These are phyloP conservation scores for Heterobasidion parviporum DNA, from an alignment of 1,284 basidiomycete genomes.

Conservation along the genomic window DNA sequence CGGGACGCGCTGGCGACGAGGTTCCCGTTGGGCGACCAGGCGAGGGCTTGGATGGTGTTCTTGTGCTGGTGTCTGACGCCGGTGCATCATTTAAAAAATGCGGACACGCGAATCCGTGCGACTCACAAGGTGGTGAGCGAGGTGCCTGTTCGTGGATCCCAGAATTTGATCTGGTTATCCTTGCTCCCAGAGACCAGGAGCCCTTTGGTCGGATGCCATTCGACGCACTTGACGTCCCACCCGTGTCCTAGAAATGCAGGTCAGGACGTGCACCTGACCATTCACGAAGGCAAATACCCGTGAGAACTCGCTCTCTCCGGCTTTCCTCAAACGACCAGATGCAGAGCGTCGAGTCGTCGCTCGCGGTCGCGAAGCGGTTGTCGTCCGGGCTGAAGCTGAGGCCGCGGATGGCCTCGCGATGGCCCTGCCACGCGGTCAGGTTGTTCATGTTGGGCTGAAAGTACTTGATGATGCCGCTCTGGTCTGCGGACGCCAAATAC, in stretches of 20 bases:
- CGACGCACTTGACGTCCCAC: constrained; percentile 97
- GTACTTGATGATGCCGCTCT: constrained; percentile 94
- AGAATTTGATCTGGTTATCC: constrained; percentile 98
- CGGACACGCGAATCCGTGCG: neutral
- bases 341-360: constrained; percentile 90
- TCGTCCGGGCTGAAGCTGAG: constrained; percentile 92
- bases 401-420: constrained; percentile 85
- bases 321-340: constrained; percentile 95
- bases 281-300: neutral
- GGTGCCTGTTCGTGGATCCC: constrained; percentile 91
- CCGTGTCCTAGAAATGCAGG: constrained; percentile 63
- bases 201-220: constrained; percentile 98
- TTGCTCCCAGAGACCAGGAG: constrained; percentile 92
- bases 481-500: constrained; percentile 90
- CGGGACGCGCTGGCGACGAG: constrained; percentile 90
- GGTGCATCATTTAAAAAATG: neutral
- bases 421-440: constrained; percentile 86
- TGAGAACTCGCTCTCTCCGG: constrained; percentile 65
- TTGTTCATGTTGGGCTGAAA: constrained; percentile 99
- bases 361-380: constrained; percentile 85
- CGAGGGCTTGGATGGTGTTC: constrained; percentile 89
- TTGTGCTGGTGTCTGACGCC: constrained; percentile 83
- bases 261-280: neutral
- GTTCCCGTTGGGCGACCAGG: constrained; percentile 92
- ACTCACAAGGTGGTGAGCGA: constrained; percentile 75